Percentiles rank a stretch among this genome's conserved stretches.
These are phyloP conservation scores for Diaporthe australafricana DNA, from an alignment of 2,329 filamentous ascomycete genomes.

Conservation along the genomic window DNA sequence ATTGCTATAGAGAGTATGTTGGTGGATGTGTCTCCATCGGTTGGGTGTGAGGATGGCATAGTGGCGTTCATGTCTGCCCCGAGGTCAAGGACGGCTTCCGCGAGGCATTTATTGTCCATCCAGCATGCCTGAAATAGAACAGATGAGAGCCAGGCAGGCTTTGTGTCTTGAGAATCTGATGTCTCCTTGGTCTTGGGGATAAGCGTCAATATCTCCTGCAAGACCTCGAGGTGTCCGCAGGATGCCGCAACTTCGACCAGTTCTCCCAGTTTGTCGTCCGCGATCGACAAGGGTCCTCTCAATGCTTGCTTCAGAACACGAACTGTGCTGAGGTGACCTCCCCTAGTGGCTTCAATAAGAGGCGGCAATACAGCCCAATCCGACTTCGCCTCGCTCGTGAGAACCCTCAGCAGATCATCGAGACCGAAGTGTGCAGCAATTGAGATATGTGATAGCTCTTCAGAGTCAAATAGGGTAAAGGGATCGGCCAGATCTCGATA, in stretches of 20 bases:
- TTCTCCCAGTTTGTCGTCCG: background rate
- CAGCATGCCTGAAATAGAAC: background rate
- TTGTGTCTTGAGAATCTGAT: background rate
- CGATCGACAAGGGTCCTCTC: background rate
- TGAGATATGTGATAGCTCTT: too few relatives aligned
- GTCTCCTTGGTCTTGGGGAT: background rate
- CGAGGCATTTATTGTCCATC: background rate
- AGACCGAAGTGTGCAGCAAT: background rate
- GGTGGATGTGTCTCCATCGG: background rate
- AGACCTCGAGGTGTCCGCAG: background rate
- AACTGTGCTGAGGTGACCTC: background rate
- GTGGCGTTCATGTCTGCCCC: background rate
- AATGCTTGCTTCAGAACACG: background rate
- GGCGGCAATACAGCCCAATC: too few relatives aligned
- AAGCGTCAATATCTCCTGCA: background rate
- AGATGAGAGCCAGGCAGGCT: background rate
- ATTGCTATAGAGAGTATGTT: background rate
- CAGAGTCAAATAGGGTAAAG: too few relatives aligned
- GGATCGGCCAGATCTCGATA: too few relatives aligned
- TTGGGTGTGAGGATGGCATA: background rate
- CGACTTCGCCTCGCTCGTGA: too few relatives aligned
- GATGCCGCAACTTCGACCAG: background rate
- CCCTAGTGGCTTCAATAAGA: background rate
- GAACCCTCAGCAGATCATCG: too few relatives aligned
- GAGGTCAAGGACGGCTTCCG: background rate